These are phyloP conservation scores for Buxus sempervirens DNA, from an alignment of 164 flowering plant species.

Conservation along the genomic window DNA sequence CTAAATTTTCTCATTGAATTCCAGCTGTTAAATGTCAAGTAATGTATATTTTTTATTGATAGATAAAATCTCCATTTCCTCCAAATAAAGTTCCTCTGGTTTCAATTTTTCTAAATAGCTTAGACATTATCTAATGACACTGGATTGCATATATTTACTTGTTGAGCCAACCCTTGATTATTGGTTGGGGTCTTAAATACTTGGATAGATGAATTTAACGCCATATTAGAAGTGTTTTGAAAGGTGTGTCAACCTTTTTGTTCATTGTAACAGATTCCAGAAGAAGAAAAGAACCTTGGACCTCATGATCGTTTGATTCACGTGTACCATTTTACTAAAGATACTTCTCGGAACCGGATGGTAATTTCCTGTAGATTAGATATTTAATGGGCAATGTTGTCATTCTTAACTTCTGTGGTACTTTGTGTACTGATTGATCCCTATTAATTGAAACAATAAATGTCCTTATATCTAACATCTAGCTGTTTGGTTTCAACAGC, in stretches of 20 bases:
- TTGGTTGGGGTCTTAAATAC: not conserved
- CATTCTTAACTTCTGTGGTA: not conserved
- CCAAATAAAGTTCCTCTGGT: too few relatives aligned
- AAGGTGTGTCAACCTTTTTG: not conserved
- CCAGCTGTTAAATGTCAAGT: not conserved
- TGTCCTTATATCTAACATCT: not conserved
- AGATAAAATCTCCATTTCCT: too few relatives aligned
- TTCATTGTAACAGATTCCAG: constrained; percentile 6
- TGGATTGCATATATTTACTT: not conserved
- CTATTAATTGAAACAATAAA: too few relatives aligned
- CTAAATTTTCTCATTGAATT: not conserved
- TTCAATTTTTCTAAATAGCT: too few relatives aligned
- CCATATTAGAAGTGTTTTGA: not conserved
- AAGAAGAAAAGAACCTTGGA: too few relatives aligned
- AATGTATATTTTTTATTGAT: too few relatives aligned
- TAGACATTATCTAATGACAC: not conserved
- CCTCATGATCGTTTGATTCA: too few relatives aligned
- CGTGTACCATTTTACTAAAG: constrained; percentile 5
- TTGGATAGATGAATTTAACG: not conserved
- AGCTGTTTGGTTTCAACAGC: constrained; percentile 8
- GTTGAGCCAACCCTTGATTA: not conserved
- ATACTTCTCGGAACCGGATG: constrained; percentile 5
- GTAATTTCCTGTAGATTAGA: not conserved
- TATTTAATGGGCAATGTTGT: not conserved
- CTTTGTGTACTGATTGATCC: too few relatives aligned